Evolutionary conservation across 2,329 filamentous ascomycete genomes (phyloP).

Genomic region (Fusarium robinianum): DNA sequence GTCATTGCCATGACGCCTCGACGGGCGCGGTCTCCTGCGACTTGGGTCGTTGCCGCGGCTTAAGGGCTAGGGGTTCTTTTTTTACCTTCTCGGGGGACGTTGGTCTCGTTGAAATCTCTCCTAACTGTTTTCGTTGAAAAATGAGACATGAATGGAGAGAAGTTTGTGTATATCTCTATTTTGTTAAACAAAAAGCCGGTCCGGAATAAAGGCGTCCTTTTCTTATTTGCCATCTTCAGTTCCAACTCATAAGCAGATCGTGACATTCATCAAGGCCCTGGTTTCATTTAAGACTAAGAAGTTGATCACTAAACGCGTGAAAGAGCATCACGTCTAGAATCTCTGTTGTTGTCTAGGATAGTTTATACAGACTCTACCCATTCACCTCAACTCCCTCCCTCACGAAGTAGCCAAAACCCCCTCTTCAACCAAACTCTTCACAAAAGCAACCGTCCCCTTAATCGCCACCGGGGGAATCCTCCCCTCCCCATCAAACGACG

Average conservation of each 20-base stretch:
- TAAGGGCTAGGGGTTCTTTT: neutral
- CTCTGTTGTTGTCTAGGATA: too few relatives aligned
- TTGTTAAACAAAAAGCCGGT: constrained; percentile 4
- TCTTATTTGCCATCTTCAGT: too few relatives aligned
- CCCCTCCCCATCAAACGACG: constrained; percentile 20
- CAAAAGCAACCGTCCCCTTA: constrained; percentile 16
- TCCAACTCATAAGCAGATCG: too few relatives aligned
- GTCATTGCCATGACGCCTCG: constrained; percentile 10
- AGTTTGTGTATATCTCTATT: neutral
- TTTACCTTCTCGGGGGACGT: too few relatives aligned
- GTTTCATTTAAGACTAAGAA: too few relatives aligned
- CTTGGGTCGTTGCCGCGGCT: constrained; percentile 10
- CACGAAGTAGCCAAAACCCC: constrained; percentile 5
- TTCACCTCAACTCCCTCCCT: too few relatives aligned
- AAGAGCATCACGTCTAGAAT: too few relatives aligned
- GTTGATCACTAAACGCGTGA: too few relatives aligned
- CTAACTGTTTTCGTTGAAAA: constrained; percentile 3
- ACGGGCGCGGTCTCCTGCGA: constrained; percentile 9
- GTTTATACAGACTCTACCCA: too few relatives aligned
- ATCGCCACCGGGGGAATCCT: constrained; percentile 27
- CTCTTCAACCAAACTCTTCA: constrained; percentile 13
- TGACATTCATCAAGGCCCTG: too few relatives aligned
- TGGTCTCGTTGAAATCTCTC: too few relatives aligned
- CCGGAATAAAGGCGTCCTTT: constrained; percentile 13
- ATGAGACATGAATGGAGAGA: constrained; percentile 1